phyloP scores from a whole-genome alignment of 257 asterid genomes.

The Apocynum venetum region DNA sequence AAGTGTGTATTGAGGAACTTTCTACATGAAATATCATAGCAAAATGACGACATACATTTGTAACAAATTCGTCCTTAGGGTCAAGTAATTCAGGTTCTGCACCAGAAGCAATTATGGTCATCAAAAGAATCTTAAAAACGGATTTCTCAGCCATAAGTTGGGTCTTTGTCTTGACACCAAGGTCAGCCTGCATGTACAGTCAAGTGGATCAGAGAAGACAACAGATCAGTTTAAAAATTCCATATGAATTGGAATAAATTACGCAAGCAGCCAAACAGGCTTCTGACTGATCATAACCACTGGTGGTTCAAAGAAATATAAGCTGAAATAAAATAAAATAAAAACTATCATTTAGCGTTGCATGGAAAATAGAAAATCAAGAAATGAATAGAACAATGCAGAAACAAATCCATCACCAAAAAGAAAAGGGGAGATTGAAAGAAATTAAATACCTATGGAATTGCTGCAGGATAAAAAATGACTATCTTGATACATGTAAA shows the following conservation, averaged over 20 bases:
- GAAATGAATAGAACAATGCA: not conserved
- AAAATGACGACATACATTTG: constrained; percentile 84
- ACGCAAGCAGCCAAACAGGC: constrained; percentile 3
- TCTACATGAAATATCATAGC: constrained; percentile 93
- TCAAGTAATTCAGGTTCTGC: constrained; percentile 84
- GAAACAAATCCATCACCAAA: not conserved
- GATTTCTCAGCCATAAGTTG: constrained; percentile 99
- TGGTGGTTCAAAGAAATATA: not conserved
- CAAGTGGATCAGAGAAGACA: not conserved
- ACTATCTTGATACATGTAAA: not conserved
- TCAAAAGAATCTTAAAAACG: constrained; percentile 88
- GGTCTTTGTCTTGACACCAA: constrained; percentile 99
- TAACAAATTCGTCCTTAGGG: constrained; percentile 74
- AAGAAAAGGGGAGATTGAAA: not conserved
- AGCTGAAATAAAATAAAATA: not conserved
- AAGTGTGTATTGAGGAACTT: constrained; percentile 46
- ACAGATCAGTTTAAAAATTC: not conserved
- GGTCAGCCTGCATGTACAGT: constrained; percentile 74
- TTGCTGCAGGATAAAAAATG: not conserved
- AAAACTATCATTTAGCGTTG: not conserved
- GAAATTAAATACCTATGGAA: not conserved
- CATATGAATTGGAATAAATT: constrained; percentile 1
- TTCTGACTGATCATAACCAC: not conserved
- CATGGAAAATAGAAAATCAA: not conserved
- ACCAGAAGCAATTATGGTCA: constrained; percentile 91